These are phyloP conservation scores for Trichophyton simii DNA, from an alignment of 2,329 filamentous ascomycete species.

Conservation along the genomic window DNA sequence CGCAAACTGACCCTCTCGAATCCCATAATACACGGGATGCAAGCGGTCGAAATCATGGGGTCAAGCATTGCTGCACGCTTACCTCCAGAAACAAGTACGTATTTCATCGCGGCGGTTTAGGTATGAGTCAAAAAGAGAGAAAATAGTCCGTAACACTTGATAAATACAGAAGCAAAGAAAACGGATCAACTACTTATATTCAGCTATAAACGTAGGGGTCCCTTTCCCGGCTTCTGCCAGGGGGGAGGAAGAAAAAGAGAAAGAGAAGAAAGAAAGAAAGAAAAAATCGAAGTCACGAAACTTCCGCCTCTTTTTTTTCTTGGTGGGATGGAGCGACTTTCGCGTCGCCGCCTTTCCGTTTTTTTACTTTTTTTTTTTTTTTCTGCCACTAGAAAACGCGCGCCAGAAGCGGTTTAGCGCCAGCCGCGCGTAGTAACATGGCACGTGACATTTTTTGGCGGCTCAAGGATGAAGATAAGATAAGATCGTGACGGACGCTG, in stretches of 20 bases:
- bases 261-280: not conserved
- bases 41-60: not conserved
- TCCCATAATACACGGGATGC: not conserved
- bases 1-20: not conserved
- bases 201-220: conserved; percentile 9
- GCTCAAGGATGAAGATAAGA: not conserved
- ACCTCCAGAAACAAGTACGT: conserved; percentile 71
- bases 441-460: not conserved
- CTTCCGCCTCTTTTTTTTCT: not conserved
- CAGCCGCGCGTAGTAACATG: not conserved
- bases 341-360: not conserved
- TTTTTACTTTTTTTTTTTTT: not conserved
- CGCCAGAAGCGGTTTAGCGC: not conserved
- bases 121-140: not conserved
- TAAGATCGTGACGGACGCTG: not conserved
- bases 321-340: not conserved
- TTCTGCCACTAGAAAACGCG: not conserved
- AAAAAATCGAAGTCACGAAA: not conserved
- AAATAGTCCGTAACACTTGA: not conserved
- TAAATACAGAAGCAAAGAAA: not conserved
- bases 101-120: conserved; percentile 51
- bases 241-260: conserved; percentile 6
- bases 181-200: not conserved
- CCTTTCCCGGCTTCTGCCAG: conserved; percentile 11
- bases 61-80: conserved; percentile 21